These are phyloP conservation scores for Phanerochaete carnosa DNA, from an alignment of 768 basidiomycete genomes.

Conservation along the genomic window DNA sequence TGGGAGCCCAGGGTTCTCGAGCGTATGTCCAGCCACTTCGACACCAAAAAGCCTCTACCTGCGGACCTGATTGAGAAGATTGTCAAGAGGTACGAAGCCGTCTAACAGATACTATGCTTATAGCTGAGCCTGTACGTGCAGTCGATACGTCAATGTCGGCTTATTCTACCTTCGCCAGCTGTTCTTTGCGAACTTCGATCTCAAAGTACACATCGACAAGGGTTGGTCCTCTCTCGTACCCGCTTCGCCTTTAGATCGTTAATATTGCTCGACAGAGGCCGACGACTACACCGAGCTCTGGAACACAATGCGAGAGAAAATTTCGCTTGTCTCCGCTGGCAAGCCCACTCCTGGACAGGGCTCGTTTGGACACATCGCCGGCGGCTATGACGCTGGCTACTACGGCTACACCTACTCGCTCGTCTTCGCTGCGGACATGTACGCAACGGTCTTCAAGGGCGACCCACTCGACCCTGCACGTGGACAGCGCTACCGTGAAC, in stretches of 20 bases:
- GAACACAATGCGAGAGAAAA: conserved; percentile 66
- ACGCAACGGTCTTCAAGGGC: conserved; percentile 72
- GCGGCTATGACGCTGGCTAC: conserved; percentile 60
- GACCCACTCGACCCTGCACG: conserved; percentile 70
- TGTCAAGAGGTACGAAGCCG: conserved; percentile 57
- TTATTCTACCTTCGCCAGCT: conserved; percentile 80
- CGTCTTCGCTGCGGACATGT: conserved; percentile 59
- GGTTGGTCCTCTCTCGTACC: conserved; percentile 33
- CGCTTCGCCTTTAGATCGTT: neutral
- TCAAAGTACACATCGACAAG: conserved; percentile 70
- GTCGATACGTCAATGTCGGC: conserved; percentile 75
- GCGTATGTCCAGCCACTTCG: conserved; percentile 77
- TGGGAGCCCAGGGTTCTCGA: conserved; percentile 79
- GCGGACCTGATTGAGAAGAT: conserved; percentile 75
- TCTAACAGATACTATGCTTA: neutral
- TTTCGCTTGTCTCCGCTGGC: conserved; percentile 65
- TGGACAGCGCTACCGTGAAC: conserved; percentile 68
- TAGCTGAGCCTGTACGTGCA: conserved; percentile 9
- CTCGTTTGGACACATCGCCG: conserved; percentile 73
- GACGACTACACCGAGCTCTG: conserved; percentile 78
- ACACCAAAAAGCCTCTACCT: conserved; percentile 69
- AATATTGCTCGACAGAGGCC: conserved; percentile 34
- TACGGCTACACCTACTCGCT: conserved; percentile 63
- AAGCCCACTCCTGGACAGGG: conserved; percentile 62
- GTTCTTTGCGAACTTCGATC: conserved; percentile 80